Evolutionary conservation across 2,329 filamentous ascomycete genomes (phyloP).

Genomic region (Penicillium sp.): DNA sequence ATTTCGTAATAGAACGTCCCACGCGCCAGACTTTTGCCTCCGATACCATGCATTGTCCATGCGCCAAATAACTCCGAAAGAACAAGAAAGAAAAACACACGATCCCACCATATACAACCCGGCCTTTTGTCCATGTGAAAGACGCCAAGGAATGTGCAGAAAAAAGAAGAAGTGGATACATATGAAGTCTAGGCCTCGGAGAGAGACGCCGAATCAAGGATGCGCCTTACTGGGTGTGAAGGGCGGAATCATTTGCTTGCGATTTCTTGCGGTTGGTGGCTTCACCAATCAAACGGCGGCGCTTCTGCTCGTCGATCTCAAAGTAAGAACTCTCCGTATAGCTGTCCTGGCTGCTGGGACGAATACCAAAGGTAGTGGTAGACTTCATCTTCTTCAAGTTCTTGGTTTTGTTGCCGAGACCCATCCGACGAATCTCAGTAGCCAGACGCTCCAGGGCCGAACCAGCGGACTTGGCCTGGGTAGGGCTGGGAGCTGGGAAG

Average conservation of each 20-base stretch:
- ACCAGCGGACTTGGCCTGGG: slow-evolving; percentile 33
- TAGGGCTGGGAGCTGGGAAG: slow-evolving; percentile 27
- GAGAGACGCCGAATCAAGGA: neutral
- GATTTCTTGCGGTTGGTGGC: slow-evolving; percentile 40
- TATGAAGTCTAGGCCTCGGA: slow-evolving; percentile 9
- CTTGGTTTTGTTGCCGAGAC: slow-evolving; percentile 25
- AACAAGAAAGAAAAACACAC: neutral
- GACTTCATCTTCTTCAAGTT: slow-evolving; percentile 50
- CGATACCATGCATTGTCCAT: slow-evolving; percentile 5
- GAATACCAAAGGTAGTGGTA: slow-evolving; percentile 52
- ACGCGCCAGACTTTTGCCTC: slow-evolving; percentile 11
- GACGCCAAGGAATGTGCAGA: slow-evolving; percentile 5
- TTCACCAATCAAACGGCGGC: slow-evolving; percentile 49
- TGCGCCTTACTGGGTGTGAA: neutral
- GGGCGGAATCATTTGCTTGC: slow-evolving; percentile 25
- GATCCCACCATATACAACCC: slow-evolving; percentile 11
- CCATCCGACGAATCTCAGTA: slow-evolving; percentile 55
- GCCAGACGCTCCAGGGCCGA: slow-evolving; percentile 61
- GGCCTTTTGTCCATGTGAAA: slow-evolving; percentile 7
- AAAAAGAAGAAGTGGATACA: neutral
- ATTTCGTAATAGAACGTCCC: slow-evolving; percentile 15
- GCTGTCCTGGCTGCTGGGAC: slow-evolving; percentile 32
- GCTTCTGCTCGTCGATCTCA: slow-evolving; percentile 51
- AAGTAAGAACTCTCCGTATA: slow-evolving; percentile 42
- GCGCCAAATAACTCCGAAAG: slow-evolving; percentile 10